Base-by-base conservation (phyloP, 2,329 filamentous ascomycete species). In the Neonectria ditissima region DNA sequence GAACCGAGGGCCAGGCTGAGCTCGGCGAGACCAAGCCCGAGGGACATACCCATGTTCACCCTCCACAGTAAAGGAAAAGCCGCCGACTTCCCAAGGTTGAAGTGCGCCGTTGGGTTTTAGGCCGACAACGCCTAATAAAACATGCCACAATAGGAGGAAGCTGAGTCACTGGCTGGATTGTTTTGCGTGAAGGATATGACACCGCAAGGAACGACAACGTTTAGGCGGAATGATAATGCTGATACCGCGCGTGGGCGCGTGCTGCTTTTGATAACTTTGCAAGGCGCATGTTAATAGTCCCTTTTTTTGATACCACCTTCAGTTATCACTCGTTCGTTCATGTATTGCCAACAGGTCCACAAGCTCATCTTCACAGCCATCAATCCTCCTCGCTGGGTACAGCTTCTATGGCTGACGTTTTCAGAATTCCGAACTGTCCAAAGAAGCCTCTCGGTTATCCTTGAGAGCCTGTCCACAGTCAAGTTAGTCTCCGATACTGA, bases 1-100 rank as follows among this genome's bases (percentile, higher is more conserved):
- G 55, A 41, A 37, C 37, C 9, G 43, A 59, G 43, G 51, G 51
- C 20, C 65, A 71, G 11, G 41, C 50, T 14, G 69, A 71, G 61
- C 50, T 61, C 7, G 65, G 47, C n/a, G 64, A 67, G 22, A 50
- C 59, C 16, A 70, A 71, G 66, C 30, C 39, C 1, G 61, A 69
- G 34, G 51, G 45, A 5, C 39, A 50, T 5, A 14, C 28, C 4
- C 41, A 48, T 44, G 28, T 39, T 34, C 53, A 55, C 20, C 30
- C 58, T 37, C 37, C 43, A 3, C 55, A 22, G 4, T 32, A 58
- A 39, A 47, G 45, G n/a, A 18, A 28, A 30, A 9, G 10, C 13
- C 4, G 34, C 41, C n/a, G 32, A 5, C 37, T 39, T 20, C 30
- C 10, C 9, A 22, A 13, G 2, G 20, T 26, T 20, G 28, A 11